Evolutionary conservation across 1,284 basidiomycete species (phyloP).

Genomic region (Moesziomyces parantarcticus): DNA sequence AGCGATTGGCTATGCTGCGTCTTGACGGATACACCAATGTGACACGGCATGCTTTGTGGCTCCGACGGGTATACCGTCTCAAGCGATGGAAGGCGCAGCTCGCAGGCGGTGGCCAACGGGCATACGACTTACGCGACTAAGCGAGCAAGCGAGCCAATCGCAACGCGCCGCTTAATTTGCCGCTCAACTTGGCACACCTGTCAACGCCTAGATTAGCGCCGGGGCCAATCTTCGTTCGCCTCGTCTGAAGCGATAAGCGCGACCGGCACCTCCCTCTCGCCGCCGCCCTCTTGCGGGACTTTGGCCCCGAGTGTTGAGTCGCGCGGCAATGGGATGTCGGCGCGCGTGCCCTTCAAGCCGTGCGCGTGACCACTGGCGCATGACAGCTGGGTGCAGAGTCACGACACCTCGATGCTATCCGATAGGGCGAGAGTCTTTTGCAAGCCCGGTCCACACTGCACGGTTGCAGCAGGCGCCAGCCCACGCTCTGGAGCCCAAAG

Average conservation of each 20-base stretch:
- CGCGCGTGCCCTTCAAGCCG: not conserved
- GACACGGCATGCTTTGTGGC: not conserved
- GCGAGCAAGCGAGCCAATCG: constrained; percentile 27
- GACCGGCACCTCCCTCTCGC: too few species aligned
- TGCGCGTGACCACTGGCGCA: not conserved
- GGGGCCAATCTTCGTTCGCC: not conserved
- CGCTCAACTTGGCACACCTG: not conserved
- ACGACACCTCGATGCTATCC: not conserved
- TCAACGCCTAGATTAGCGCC: constrained; percentile 13
- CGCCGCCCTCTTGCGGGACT: not conserved
- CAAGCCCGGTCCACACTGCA: too few species aligned
- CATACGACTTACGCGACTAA: not conserved
- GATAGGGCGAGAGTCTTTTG: not conserved
- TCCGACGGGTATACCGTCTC: not conserved
- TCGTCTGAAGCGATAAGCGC: not conserved
- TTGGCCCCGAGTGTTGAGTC: not conserved
- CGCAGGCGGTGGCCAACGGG: not conserved
- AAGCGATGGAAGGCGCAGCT: not conserved
- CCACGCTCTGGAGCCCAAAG: not conserved
- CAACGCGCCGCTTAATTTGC: constrained; percentile 17
- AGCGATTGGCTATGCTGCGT: not conserved
- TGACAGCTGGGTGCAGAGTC: not conserved
- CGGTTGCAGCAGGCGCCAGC: not conserved
- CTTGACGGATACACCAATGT: not conserved
- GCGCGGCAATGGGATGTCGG: too few species aligned